phyloP scores from a whole-genome alignment of 352 stramenopile genomes.

The Phytophthora macrochlamydospora region DNA sequence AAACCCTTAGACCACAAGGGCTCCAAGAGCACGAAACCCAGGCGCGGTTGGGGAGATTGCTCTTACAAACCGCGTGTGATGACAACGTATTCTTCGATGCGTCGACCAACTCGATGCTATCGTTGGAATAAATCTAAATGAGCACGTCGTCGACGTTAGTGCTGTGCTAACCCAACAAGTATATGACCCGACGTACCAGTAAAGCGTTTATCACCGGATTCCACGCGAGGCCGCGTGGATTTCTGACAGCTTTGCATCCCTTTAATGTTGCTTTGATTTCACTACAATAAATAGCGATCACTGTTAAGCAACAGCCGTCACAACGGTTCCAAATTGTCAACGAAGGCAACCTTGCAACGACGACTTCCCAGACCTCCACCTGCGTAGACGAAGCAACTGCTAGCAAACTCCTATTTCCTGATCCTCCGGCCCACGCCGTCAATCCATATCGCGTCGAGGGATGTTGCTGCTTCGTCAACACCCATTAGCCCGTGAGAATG shows the following conservation, averaged over 20 bases:
- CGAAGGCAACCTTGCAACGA: conserved; percentile 16
- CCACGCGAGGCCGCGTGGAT: conserved; percentile 42
- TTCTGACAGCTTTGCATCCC: conserved; percentile 10
- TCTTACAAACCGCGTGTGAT: conserved; percentile 20
- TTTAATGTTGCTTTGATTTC: conserved; percentile 20
- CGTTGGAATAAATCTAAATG: conserved; percentile 39
- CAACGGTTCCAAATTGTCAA: neutral
- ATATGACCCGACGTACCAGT: conserved; percentile 22
- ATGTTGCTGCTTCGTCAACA: too few relatives aligned
- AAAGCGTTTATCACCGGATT: conserved; percentile 36
- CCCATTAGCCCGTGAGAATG: neutral
- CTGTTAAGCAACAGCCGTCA: too few relatives aligned
- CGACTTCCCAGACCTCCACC: conserved; percentile 47
- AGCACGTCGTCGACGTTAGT: neutral
- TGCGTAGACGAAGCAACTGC: conserved; percentile 27
- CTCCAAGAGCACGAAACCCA: conserved; percentile 50
- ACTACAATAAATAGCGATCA: conserved; percentile 1
- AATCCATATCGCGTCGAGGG: conserved; percentile 17
- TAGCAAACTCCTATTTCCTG: conserved; percentile 25
- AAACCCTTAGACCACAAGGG: conserved; percentile 44
- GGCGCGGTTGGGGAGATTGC: conserved; percentile 5
- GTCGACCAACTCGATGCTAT: conserved; percentile 34
- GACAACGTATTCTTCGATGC: conserved; percentile 13
- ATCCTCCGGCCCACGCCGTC: conserved; percentile 34
- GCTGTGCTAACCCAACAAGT: too few relatives aligned